Evolutionary conservation across 202 grass and related monocot genomes (phyloP), one percentile per base, ranked within the genome.

Genomic region (Elaeis oleifera): DNA sequence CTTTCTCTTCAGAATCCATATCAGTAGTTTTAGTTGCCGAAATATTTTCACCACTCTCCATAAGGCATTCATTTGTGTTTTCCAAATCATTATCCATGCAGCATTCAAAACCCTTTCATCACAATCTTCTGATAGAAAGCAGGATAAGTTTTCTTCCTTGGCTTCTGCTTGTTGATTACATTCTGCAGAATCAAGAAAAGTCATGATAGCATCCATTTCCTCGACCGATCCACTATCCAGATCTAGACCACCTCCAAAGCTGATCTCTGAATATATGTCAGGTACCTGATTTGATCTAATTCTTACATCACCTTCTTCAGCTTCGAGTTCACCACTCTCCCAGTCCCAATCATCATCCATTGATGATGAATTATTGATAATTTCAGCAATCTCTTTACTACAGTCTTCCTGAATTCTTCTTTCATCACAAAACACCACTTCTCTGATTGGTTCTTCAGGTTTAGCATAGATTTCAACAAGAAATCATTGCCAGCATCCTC

Each of bases 181-280:
- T 17, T 5, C 56, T 32, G 63, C 77, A 66, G 72, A 69, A 56
- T 85, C 79, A 73, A 84, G 71, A 79, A 67, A 68, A 76, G 73
- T 74, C 54, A 77, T 78, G 23, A 59, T 74, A 36, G 51, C 84
- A 63, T 89, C 94, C 79, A 84, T 76, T 60, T 94, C 88, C 64
- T 89, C 88, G 50, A 92, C 1, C 21, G 82, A 84, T 62, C 94
- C 85, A 70, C 88, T 84, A 60, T 59, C 65, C 62, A 15, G 68
- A 55, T 82, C 79, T 63, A 32, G 19, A 28, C 3, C 68, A 2
- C 49, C 28, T 52, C 31, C 59, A 18, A 18, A 54, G 5, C 6
- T 23, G 5, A 25, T 28, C 17, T 32, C 28, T 0, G 23, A 19
- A 48, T 5, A 50, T 51, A 28, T 32, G 27, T 71, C 68, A 20